Evolutionary conservation across 106 monocot species (phyloP).

Genomic region (Dactylorhiza incarnata): DNA sequence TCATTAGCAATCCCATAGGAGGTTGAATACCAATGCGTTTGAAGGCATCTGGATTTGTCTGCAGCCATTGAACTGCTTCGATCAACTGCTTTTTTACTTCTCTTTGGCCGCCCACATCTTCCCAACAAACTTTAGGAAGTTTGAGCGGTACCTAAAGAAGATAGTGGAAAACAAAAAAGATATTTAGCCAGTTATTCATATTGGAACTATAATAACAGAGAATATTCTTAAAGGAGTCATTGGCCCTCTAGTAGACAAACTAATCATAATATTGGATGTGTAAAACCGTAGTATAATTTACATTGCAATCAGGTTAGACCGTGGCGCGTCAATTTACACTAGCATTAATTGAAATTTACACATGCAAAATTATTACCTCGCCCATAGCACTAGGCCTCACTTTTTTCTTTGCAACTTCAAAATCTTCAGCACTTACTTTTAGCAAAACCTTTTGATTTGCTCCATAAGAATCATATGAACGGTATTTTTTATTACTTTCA

Average conservation of each 20-base stretch:
- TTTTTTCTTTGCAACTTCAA: conserved; percentile 84
- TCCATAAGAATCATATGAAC: not conserved
- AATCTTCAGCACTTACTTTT: conserved; percentile 55
- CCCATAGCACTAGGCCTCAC: conserved; percentile 95
- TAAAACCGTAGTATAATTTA: no score
- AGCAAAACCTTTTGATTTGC: conserved; percentile 22
- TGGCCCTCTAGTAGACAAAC: no score
- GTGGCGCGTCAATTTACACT: no score
- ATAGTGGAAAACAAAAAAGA: not conserved
- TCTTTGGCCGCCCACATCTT: conserved; percentile 88
- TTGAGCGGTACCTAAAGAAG: conserved; percentile 71
- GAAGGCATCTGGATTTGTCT: conserved; percentile 63
- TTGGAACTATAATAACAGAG: not conserved
- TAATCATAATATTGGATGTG: no score
- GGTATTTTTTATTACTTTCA: conserved; percentile 5
- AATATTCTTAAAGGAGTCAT: no score
- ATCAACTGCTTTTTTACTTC: conserved; percentile 72
- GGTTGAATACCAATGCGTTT: conserved; percentile 59
- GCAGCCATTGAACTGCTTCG: conserved; percentile 83
- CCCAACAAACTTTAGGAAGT: conserved; percentile 80
- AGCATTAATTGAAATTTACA: not conserved
- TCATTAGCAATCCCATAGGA: conserved; percentile 68
- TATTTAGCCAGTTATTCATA: not conserved
- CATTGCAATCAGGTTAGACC: no score
- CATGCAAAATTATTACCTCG: conserved; percentile 46